A percentile compares a stretch with the other conserved stretches of the same genome.
These are phyloP conservation scores for Ogataea trehaloabstinens DNA, from an alignment of 805 yeast species.

Conservation along the genomic window DNA sequence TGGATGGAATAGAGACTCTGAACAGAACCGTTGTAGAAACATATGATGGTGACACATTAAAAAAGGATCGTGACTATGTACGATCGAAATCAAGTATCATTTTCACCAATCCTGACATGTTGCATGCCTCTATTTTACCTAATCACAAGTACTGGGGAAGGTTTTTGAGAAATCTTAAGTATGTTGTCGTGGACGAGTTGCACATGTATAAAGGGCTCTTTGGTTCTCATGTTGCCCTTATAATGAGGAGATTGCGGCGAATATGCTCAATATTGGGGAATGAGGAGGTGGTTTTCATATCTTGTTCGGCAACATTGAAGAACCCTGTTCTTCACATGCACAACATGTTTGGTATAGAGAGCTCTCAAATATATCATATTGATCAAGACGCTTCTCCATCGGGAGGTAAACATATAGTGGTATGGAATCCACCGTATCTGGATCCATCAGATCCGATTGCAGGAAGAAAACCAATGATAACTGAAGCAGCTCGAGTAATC, in stretches of 20 bases:
- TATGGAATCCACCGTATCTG: slow-evolving; percentile 82
- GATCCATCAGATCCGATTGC: slow-evolving; percentile 54
- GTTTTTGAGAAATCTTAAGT: slow-evolving; percentile 63
- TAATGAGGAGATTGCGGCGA: slow-evolving; percentile 77
- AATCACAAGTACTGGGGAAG: slow-evolving; percentile 70
- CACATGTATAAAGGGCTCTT: slow-evolving; percentile 89
- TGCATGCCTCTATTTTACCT: slow-evolving; percentile 84
- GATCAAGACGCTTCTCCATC: slow-evolving; percentile 85
- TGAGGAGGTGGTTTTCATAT: slow-evolving; percentile 59
- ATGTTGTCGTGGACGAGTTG: slow-evolving; percentile 78
- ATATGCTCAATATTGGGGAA: slow-evolving; percentile 56
- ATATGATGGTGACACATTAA: slow-evolving; percentile 91
- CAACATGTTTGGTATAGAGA: slow-evolving; percentile 64
- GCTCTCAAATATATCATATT: slow-evolving; percentile 52
- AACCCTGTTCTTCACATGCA: slow-evolving; percentile 73
- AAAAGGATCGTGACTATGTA: slow-evolving; percentile 48
- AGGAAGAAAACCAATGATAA: slow-evolving; percentile 68
- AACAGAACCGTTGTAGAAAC: slow-evolving; percentile 62
- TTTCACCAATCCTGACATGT: slow-evolving; percentile 93
- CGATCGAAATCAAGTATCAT: slow-evolving; percentile 70
- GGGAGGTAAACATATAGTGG: slow-evolving; percentile 69
- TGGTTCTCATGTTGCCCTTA: slow-evolving; percentile 88
- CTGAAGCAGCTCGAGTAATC: slow-evolving; percentile 73
- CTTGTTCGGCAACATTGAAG: slow-evolving; percentile 91
- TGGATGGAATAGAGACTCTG: slow-evolving; percentile 47